Evolutionary conservation across 2,329 filamentous ascomycete species (phyloP), one percentile per base, ranked within the genome.

Genomic region (Fusarium protoensiforme): DNA sequence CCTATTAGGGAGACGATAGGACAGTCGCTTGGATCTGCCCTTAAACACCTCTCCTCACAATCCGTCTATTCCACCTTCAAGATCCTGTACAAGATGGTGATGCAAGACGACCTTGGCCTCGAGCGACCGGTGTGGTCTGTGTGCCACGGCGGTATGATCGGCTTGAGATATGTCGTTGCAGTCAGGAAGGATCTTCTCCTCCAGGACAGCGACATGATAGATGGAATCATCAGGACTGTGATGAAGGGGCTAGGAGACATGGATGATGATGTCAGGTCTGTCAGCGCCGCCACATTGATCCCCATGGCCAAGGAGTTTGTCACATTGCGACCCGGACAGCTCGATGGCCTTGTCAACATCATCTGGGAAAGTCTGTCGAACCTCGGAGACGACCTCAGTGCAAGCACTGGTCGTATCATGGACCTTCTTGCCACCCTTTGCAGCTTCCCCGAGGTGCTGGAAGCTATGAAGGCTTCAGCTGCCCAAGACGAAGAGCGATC

Each of bases 361-460:
- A 95, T 99, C 31, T 99, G 96, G 96, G 94, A 97, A 79, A 98
- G 96, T 84, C 87, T 99, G 27, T 97, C 96, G 5, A 97, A 97
- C 80, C 87, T 99, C n/a, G 95, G 96, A 73, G 96, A 99, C 80
- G 96, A 99, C 80, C 87, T 99, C 20, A 98, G 95, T 81, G 96
- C 96, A 5, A 98, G 96, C 81, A 99, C 97, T 11, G 96, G 96
- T 56, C 97, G 95, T 65, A 97, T 99, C 63, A 99, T 99, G 97
- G 97, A 99, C 81, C 89, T 99, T 43, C 88, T 99, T 20, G 96
- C 97, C 16, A 98, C 96, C 68, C 90, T 99, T 2, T 99, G 96
- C 84, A 93, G 95, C 72, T 99, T 98, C 85, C 94, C 94, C 1
- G 91, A 98, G 83, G 96, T 98, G 9, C 85, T 99, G 35, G 91